These are phyloP conservation scores for Daphne laureola DNA, from an alignment of 441 rosid species.

Conservation along the genomic window DNA sequence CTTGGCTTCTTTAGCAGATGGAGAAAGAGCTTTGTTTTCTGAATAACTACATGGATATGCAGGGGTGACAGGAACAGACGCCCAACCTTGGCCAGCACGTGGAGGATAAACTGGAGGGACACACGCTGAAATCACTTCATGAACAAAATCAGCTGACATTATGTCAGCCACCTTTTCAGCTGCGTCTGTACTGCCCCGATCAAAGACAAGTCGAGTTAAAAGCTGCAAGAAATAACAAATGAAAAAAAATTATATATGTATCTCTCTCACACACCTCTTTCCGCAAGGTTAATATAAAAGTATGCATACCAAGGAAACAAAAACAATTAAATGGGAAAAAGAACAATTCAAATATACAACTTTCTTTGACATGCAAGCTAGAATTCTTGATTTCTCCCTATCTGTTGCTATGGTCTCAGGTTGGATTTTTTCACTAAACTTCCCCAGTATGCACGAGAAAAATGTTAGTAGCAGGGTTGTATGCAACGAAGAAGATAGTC, in stretches of 20 bases:
- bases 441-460: too few relatives aligned
- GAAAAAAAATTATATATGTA: slow-evolving; percentile 1
- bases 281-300: background rate
- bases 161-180: slow-evolving; percentile 95
- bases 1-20: slow-evolving; percentile 70
- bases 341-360: too few relatives aligned
- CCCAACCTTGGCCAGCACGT: slow-evolving; percentile 96
- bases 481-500: too few relatives aligned
- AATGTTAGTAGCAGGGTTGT: too few relatives aligned
- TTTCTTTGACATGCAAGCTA: too few relatives aligned
- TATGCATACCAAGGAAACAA: background rate
- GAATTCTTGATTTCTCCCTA: too few relatives aligned
- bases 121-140: slow-evolving; percentile 96
- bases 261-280: background rate
- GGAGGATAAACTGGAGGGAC: slow-evolving; percentile 99
- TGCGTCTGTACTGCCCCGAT: slow-evolving; percentile 94
- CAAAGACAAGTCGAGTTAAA: slow-evolving; percentile 94
- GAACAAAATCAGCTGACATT: slow-evolving; percentile 98
- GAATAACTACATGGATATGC: slow-evolving; percentile 38
- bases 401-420: too few relatives aligned
- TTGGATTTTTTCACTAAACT: too few relatives aligned
- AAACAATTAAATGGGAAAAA: background rate
- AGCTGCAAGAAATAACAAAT: slow-evolving; percentile 51
- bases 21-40: slow-evolving; percentile 63
- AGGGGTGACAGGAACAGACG: slow-evolving; percentile 83